Evolutionary conservation across 2,329 filamentous ascomycete species (phyloP).

Genomic region (Epicoccum sorghinum): DNA sequence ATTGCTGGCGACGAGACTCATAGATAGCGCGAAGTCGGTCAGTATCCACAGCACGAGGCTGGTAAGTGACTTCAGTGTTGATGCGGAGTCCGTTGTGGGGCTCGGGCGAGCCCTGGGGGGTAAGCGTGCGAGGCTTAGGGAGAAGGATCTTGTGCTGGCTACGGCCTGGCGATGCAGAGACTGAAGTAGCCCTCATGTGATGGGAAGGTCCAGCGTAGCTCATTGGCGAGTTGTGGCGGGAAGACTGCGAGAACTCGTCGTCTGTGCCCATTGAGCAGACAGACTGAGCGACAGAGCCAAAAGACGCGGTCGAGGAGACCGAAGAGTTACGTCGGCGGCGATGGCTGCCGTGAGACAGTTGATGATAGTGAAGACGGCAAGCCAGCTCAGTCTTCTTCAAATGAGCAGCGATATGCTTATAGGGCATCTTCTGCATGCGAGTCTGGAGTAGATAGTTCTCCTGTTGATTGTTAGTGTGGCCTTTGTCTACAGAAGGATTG

Average conservation of each 20-base stretch:
- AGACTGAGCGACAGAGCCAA: slow-evolving; percentile 43
- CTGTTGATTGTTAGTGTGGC: slow-evolving; percentile 54
- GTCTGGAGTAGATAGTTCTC: slow-evolving; percentile 85
- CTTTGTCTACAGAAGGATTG: background rate
- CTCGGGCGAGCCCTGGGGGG: slow-evolving; percentile 46
- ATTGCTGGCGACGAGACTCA: slow-evolving; percentile 69
- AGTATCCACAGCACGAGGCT: slow-evolving; percentile 64
- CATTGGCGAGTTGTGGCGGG: slow-evolving; percentile 50
- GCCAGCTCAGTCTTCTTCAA: slow-evolving; percentile 88
- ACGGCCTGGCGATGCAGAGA: slow-evolving; percentile 61
- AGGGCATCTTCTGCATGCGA: slow-evolving; percentile 85
- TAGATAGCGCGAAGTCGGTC: slow-evolving; percentile 73
- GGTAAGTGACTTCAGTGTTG: slow-evolving; percentile 52
- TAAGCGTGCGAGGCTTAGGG: slow-evolving; percentile 65
- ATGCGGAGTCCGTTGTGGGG: slow-evolving; percentile 50
- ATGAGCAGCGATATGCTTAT: slow-evolving; percentile 86
- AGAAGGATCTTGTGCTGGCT: slow-evolving; percentile 60
- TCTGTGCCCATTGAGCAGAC: slow-evolving; percentile 49
- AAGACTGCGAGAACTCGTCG: slow-evolving; percentile 45
- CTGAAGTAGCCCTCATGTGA: slow-evolving; percentile 34
- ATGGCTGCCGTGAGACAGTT: slow-evolving; percentile 81
- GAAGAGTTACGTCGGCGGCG: slow-evolving; percentile 78
- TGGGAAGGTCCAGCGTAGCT: slow-evolving; percentile 52
- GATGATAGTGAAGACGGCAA: slow-evolving; percentile 86
- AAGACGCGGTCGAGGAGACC: slow-evolving; percentile 62